Evolutionary conservation across 352 stramenopile genomes (phyloP).

Genomic region (Globisporangium lucens): DNA sequence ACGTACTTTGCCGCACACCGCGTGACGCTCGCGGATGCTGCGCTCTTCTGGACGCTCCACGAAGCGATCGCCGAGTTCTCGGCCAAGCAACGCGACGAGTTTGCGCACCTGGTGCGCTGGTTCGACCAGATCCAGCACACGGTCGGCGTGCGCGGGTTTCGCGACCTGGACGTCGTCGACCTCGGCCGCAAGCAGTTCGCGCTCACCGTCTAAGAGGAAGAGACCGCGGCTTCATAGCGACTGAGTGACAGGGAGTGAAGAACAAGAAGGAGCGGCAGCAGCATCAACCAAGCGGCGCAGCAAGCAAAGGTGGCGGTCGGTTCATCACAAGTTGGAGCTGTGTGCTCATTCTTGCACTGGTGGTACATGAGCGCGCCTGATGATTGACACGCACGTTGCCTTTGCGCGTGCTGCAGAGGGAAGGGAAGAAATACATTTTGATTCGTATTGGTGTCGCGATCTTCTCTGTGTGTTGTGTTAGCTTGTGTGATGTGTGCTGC

Average conservation of each 20-base stretch:
- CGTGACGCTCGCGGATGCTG: constrained; percentile 73
- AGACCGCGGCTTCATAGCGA: not conserved
- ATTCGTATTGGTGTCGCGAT: not conserved
- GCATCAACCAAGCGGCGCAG: not conserved
- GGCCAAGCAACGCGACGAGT: constrained; percentile 40
- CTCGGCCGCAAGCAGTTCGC: constrained; percentile 45
- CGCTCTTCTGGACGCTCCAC: constrained; percentile 70
- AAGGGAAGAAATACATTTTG: not conserved
- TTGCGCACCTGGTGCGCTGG: constrained; percentile 68
- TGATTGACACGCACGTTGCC: not conserved
- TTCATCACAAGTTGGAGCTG: too few species aligned
- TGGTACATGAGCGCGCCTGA: too few species aligned
- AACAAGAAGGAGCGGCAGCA: not conserved
- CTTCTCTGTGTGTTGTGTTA: not conserved
- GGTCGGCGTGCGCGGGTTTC: constrained; percentile 77
- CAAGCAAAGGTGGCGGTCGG: not conserved
- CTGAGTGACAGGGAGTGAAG: not conserved
- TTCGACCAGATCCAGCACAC: constrained; percentile 88
- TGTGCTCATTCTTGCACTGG: too few species aligned
- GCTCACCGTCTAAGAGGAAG: constrained; percentile 55
- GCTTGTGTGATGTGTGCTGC: not conserved
- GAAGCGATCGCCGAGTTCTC: constrained; percentile 35
- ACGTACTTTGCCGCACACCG: constrained; percentile 70
- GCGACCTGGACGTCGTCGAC: constrained; percentile 60
- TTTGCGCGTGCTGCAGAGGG: not conserved